Evolutionary conservation across 495 filamentous ascomycete species (phyloP).

Genomic region (Peziza echinospora): DNA sequence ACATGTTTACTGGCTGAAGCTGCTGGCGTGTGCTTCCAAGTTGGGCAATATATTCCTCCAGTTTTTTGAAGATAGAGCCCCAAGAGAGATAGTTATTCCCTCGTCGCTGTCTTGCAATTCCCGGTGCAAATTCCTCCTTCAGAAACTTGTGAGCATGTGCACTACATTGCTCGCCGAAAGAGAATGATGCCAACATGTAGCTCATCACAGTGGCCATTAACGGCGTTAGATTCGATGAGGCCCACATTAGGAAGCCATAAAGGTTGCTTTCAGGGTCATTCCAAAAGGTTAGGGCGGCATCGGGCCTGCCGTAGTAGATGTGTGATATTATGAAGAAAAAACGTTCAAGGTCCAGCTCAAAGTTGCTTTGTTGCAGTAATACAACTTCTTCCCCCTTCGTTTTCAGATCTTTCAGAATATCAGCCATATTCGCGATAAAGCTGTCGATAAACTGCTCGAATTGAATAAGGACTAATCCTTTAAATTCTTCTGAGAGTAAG

Average conservation of each 20-base stretch:
- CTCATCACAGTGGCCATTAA: slow-evolving; percentile 87
- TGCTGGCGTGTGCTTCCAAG: slow-evolving; percentile 12
- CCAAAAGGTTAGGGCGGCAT: slow-evolving; percentile 77
- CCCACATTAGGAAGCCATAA: slow-evolving; percentile 87
- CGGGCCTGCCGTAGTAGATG: slow-evolving; percentile 61
- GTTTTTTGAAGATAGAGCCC: slow-evolving; percentile 73
- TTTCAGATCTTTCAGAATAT: slow-evolving; percentile 67
- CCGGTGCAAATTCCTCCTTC: slow-evolving; percentile 56
- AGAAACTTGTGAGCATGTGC: slow-evolving; percentile 69
- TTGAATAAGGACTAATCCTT: slow-evolving; percentile 47
- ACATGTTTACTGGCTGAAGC: slow-evolving; percentile 13
- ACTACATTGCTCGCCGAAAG: slow-evolving; percentile 56
- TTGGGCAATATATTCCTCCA: slow-evolving; percentile 13
- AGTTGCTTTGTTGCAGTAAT: slow-evolving; percentile 45
- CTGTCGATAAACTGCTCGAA: slow-evolving; percentile 72
- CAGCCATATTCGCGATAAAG: slow-evolving; percentile 85
- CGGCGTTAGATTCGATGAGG: slow-evolving; percentile 73
- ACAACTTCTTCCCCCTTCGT: slow-evolving; percentile 76
- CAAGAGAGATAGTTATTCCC: slow-evolving; percentile 66
- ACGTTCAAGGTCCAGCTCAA: slow-evolving; percentile 65
- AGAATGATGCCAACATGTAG: slow-evolving; percentile 76
- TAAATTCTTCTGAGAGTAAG: slow-evolving; percentile 37
- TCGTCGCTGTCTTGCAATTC: slow-evolving; percentile 45
- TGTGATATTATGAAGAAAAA: slow-evolving; percentile 84
- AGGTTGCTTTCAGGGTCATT: slow-evolving; percentile 69